Percentiles rank a stretch among this genome's conserved stretches.
These are phyloP conservation scores for Paecilomyces niveus DNA, from an alignment of 2,329 filamentous ascomycete species.

Conservation along the genomic window DNA sequence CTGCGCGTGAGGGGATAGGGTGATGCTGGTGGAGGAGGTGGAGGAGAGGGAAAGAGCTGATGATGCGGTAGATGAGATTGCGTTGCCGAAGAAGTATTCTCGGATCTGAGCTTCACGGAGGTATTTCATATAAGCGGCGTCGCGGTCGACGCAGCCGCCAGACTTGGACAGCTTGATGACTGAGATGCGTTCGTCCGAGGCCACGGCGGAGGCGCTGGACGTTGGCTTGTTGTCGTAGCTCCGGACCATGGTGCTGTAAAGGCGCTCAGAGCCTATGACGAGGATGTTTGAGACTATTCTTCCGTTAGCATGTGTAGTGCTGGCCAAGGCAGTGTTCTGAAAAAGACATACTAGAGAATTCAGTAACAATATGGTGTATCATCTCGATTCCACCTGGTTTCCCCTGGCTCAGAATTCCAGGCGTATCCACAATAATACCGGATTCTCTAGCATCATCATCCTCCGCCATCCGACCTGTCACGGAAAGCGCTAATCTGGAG, in stretches of 20 bases:
- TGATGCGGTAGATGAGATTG: conserved; percentile 31
- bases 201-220: conserved; percentile 36
- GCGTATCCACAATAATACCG: conserved; percentile 81
- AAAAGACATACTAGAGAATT: conserved; percentile 51
- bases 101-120: conserved; percentile 70
- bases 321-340: neutral
- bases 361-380: conserved; percentile 70
- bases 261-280: conserved; percentile 68
- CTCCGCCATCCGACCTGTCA: conserved; percentile 68
- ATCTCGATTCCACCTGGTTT: conserved; percentile 63
- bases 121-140: conserved; percentile 65
- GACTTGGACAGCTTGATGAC: conserved; percentile 78
- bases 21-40: conserved; percentile 44
- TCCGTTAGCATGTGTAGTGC: conserved; percentile 9
- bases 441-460: conserved; percentile 63
- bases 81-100: conserved; percentile 89
- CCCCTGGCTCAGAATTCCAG: conserved; percentile 60
- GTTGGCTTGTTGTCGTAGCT: conserved; percentile 53
- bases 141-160: conserved; percentile 72
- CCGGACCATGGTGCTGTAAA: conserved; percentile 67
- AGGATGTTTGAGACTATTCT: conserved; percentile 66
- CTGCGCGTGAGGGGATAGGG: conserved; percentile 80
- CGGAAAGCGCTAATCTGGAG: conserved; percentile 69
- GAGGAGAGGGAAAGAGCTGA: conserved; percentile 26
- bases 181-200: conserved; percentile 59